These are phyloP conservation scores for Dittrichia graveolens DNA, from an alignment of 129 eudicot genomes.

Conservation along the genomic window DNA sequence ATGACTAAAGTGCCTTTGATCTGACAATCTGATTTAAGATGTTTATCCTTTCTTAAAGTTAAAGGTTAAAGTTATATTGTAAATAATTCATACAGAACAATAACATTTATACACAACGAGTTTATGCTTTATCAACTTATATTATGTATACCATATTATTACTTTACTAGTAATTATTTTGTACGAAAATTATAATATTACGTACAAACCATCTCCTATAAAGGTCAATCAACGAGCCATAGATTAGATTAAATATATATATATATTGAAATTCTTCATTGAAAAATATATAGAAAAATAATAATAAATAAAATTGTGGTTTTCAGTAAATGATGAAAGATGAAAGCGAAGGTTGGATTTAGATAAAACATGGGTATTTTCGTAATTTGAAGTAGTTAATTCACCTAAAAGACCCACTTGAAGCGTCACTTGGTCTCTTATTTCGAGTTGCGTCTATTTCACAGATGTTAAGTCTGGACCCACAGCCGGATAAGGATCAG, in stretches of 20 bases:
- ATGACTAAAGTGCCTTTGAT: no score
- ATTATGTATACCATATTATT: no score
- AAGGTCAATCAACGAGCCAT: constrained; percentile 26
- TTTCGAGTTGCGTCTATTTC: constrained; percentile 32
- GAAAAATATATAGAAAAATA: background rate
- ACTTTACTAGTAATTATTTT: no score
- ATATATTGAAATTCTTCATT: background rate
- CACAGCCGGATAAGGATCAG: constrained; percentile 33
- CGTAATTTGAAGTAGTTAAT: background rate
- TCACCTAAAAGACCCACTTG: constrained; percentile 25
- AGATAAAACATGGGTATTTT: constrained; percentile 6
- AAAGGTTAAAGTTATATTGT: no score
- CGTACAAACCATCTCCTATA: no score
- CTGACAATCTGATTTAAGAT: no score
- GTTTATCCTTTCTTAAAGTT: no score
- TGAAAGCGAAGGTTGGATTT: constrained; percentile 30
- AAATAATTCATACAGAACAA: no score
- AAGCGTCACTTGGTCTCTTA: constrained; percentile 27
- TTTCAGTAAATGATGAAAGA: constrained; percentile 28
- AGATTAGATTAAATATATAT: constrained; percentile 5
- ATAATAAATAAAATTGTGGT: background rate
- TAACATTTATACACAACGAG: no score
- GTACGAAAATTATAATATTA: no score
- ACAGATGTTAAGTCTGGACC: constrained; percentile 32
- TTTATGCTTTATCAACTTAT: no score